Evolutionary conservation across 768 basidiomycete species (phyloP).

Genomic region (Lanmaoa pseudosensibilis): DNA sequence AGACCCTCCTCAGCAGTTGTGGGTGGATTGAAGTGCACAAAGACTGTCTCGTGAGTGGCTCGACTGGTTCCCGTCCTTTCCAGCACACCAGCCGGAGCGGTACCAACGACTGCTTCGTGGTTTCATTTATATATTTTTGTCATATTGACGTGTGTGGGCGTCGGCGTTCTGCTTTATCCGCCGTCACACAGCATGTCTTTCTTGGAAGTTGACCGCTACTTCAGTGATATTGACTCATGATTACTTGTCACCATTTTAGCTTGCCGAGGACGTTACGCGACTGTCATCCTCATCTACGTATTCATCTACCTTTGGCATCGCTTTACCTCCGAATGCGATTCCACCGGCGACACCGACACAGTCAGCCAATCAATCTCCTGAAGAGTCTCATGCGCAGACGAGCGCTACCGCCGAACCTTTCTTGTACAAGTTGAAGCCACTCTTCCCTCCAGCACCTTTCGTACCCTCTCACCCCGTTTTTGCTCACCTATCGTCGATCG

Average conservation of each 20-base stretch:
- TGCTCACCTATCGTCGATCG: constrained; percentile 58
- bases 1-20: constrained; percentile 60
- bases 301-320: constrained; percentile 46
- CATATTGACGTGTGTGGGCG: background rate
- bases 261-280: constrained; percentile 22
- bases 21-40: constrained; percentile 77
- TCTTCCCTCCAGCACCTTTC: constrained; percentile 77
- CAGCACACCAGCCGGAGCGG: background rate
- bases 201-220: background rate
- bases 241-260: constrained; percentile 22
- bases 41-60: constrained; percentile 61
- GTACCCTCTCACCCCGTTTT: constrained; percentile 75
- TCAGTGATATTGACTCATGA: constrained; percentile 17
- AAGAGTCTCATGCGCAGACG: constrained; percentile 27
- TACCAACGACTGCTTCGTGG: background rate
- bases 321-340: constrained; percentile 35
- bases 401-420: constrained; percentile 31
- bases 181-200: constrained; percentile 9
- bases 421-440: constrained; percentile 54
- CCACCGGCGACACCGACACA: constrained; percentile 29
- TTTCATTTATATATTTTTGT: background rate
- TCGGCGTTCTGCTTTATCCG: constrained; percentile 9
- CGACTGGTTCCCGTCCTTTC: background rate
- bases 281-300: constrained; percentile 43
- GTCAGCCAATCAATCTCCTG: constrained; percentile 27